These are phyloP conservation scores for Fusarium palustre DNA, from an alignment of 2,329 filamentous ascomycete genomes.

Conservation along the genomic window DNA sequence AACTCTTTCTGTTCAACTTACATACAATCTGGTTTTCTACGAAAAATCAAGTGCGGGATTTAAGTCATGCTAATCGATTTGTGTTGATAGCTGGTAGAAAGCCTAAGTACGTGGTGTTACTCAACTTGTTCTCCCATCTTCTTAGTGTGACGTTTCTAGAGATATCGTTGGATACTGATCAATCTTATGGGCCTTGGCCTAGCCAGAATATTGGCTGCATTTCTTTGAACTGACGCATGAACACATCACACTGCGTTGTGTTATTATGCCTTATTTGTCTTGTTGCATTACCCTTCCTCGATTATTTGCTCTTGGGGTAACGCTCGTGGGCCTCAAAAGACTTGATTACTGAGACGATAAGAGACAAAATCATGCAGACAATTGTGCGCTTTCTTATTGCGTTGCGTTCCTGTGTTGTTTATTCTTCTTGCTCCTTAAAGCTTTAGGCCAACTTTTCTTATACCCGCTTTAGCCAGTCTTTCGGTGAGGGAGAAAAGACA, in stretches of 20 bases:
- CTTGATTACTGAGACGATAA: no score
- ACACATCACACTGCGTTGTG: slow-evolving; percentile 4
- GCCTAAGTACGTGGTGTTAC: slow-evolving; percentile 7
- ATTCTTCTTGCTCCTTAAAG: neutral
- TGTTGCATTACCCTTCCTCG: neutral
- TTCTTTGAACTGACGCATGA: neutral
- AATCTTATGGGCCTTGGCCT: neutral
- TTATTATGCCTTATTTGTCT: slow-evolving; percentile 2
- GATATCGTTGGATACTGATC: neutral
- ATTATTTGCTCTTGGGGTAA: neutral
- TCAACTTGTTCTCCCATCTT: slow-evolving; percentile 8
- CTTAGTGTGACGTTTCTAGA: neutral
- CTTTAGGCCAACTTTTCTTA: neutral
- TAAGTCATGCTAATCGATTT: slow-evolving; percentile 2
- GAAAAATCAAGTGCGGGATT: neutral
- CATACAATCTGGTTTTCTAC: neutral
- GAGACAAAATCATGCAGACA: neutral
- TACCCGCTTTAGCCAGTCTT: neutral
- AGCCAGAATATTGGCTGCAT: neutral
- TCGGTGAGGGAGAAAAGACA: neutral
- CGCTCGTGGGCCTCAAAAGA: neutral
- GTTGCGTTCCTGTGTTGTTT: neutral
- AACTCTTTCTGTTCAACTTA: slow-evolving; percentile 1
- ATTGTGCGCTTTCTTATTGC: neutral
- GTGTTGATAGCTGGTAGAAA: neutral